phyloP scores from a whole-genome alignment of 257 asterid species.

The Salvia hispanica region DNA sequence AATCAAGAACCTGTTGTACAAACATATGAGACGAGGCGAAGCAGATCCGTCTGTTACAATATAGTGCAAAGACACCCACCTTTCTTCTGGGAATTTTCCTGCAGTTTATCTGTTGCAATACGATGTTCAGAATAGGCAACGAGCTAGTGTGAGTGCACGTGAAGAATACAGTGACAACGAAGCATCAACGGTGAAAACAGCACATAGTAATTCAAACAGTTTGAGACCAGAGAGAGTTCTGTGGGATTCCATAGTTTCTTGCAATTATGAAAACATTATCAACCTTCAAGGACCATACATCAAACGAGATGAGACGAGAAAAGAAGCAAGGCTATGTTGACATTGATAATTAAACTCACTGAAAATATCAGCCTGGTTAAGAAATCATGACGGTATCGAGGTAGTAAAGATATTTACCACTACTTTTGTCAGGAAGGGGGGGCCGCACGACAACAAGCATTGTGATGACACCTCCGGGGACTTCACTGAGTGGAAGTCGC shows the following conservation, averaged over 20 bases:
- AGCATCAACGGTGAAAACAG: neutral
- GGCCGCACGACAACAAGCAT: slow-evolving; percentile 90
- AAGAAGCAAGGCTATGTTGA: neutral
- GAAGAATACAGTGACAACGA: neutral
- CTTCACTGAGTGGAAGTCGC: slow-evolving; percentile 74
- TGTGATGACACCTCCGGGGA: slow-evolving; percentile 83
- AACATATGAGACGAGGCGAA: slow-evolving; percentile 33
- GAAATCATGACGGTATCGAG: neutral
- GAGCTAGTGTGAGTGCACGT: neutral
- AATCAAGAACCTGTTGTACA: slow-evolving; percentile 34
- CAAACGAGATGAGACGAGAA: neutral
- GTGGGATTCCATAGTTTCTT: neutral
- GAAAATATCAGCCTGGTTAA: neutral
- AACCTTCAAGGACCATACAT: neutral
- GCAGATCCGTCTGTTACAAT: slow-evolving; percentile 43
- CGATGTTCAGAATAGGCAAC: slow-evolving; percentile 13
- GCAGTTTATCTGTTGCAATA: slow-evolving; percentile 57
- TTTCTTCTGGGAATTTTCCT: slow-evolving; percentile 56
- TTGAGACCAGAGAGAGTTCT: neutral
- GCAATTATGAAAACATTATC: neutral
- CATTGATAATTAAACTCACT: neutral
- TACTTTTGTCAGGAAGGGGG: slow-evolving; percentile 63
- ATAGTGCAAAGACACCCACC: slow-evolving; percentile 74
- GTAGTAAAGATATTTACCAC: slow-evolving; percentile 45
- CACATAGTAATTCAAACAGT: neutral